phyloP scores from a whole-genome alignment of 331 rosid species.

The Spiraea crenata region DNA sequence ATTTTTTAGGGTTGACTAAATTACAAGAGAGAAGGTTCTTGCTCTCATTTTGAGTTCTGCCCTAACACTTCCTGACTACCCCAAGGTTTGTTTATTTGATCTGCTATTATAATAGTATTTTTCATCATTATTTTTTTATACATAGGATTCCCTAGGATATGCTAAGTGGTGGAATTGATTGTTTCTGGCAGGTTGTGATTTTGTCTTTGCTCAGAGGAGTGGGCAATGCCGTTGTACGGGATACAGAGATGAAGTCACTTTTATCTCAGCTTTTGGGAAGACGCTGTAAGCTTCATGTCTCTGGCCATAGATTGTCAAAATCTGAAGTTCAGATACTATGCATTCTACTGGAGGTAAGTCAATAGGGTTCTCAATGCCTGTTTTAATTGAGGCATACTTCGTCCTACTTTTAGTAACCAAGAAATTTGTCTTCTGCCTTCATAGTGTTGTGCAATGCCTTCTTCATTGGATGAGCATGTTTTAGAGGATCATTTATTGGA shows the following conservation, averaged over 20 bases:
- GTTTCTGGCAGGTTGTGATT: constrained; percentile 65
- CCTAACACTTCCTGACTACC: constrained; percentile 61
- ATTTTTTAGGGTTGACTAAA: constrained; percentile 69
- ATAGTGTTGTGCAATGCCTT: constrained; percentile 62
- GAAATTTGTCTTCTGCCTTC: constrained; percentile 26
- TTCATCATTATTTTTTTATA: not conserved
- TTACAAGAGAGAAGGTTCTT: constrained; percentile 59
- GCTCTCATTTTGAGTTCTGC: constrained; percentile 69
- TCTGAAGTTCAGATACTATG: constrained; percentile 65
- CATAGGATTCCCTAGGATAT: not conserved
- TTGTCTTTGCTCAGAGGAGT: constrained; percentile 75
- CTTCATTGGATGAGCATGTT: constrained; percentile 48
- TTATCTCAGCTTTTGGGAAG: constrained; percentile 52
- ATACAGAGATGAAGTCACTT: constrained; percentile 48
- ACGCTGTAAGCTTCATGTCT: constrained; percentile 39
- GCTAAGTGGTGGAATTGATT: constrained; percentile 10
- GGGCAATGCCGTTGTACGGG: constrained; percentile 51
- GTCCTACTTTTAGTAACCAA: constrained; percentile 1
- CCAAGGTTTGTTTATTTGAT: constrained; percentile 60
- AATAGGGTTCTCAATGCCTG: constrained; percentile 3
- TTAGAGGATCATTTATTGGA: constrained; percentile 51
- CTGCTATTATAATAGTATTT: too few species aligned
- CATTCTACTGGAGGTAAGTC: constrained; percentile 74
- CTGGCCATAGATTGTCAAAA: constrained; percentile 48
- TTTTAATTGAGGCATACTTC: not conserved